Evolutionary conservation across 2,329 filamentous ascomycete genomes (phyloP).

Genomic region (Immersiporthe knoxdaviesiana): DNA sequence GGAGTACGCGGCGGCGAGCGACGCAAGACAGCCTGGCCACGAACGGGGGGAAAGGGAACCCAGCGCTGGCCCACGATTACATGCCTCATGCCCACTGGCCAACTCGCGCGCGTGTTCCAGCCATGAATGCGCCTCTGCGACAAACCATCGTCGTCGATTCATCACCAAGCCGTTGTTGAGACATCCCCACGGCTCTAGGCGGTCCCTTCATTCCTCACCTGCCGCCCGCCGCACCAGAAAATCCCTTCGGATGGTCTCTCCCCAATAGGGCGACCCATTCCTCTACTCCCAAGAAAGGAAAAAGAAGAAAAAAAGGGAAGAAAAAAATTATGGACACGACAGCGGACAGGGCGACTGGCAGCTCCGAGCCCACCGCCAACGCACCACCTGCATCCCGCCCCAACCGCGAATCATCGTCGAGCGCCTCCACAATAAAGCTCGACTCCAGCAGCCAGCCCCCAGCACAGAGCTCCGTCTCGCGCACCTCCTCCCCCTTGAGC

Average conservation of each 20-base stretch:
- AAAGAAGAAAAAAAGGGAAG: not conserved
- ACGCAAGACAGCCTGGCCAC: conserved; percentile 29
- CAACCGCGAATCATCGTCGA: conserved; percentile 36
- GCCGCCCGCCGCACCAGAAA: conserved; percentile 18
- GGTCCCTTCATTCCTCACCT: conserved; percentile 33
- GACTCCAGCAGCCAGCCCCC: conserved; percentile 32
- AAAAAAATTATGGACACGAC: conserved; percentile 41
- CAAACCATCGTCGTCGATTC: conserved; percentile 21
- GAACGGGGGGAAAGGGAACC: conserved; percentile 26
- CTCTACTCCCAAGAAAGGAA: not conserved
- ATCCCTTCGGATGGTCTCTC: conserved; percentile 20
- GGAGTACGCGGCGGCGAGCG: conserved; percentile 25
- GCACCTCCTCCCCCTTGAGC: conserved; percentile 39
- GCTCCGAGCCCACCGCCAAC: conserved; percentile 32
- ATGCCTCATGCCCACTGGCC: conserved; percentile 13
- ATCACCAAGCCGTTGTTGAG: conserved; percentile 24
- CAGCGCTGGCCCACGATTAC: conserved; percentile 30
- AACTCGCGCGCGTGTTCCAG: conserved; percentile 22
- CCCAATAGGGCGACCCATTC: conserved; percentile 11
- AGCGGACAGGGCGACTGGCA: conserved; percentile 38
- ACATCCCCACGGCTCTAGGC: conserved; percentile 23
- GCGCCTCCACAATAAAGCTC: conserved; percentile 32
- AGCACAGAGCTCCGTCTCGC: conserved; percentile 32
- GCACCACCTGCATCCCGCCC: conserved; percentile 32
- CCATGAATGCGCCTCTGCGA: conserved; percentile 28